Conservation (phyloP, 23 red algal species). For the Chondrus crispus region DNA sequence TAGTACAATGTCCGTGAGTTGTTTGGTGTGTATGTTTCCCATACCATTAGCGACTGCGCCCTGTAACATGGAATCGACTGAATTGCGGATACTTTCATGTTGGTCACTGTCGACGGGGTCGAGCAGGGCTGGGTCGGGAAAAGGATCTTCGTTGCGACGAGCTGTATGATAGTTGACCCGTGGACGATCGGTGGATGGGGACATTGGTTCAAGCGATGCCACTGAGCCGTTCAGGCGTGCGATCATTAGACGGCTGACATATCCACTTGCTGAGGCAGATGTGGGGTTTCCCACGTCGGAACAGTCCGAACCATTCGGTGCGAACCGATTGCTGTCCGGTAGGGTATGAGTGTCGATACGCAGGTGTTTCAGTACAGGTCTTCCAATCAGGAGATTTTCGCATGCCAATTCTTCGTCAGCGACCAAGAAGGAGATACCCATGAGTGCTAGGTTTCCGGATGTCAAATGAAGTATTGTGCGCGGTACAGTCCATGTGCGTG, state of each 20-base stretch:
- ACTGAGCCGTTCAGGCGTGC: constrained; percentile 3
- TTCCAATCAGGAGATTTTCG: constrained; percentile 14
- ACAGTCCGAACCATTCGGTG: constrained; percentile 4
- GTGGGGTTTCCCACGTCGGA: constrained; percentile 12
- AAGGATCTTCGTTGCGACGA: constrained; percentile 1
- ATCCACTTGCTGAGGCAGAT: not conserved
- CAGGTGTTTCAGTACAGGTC: constrained; percentile 9
- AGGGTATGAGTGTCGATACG: constrained; percentile 28
- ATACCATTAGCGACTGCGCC: constrained; percentile 1
- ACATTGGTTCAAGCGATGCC: not conserved
- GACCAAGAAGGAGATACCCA: constrained; percentile 12
- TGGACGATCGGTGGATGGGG: constrained; percentile 9
- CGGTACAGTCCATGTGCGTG: not conserved
- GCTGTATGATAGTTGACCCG: not conserved
- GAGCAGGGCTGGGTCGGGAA: constrained; percentile 28
- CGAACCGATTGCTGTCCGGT: not conserved
- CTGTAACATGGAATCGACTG: not conserved
- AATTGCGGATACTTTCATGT: not conserved
- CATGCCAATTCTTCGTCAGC: constrained; percentile 23
- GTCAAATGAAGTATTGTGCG: not conserved
- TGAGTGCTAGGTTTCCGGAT: constrained; percentile 13
- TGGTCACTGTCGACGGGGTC: not conserved
- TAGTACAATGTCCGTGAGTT: not conserved
- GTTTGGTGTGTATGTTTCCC: not conserved
- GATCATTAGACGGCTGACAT: not conserved